phyloP scores from a whole-genome alignment of 345 rosid species.

The Kernera saxatilis region DNA sequence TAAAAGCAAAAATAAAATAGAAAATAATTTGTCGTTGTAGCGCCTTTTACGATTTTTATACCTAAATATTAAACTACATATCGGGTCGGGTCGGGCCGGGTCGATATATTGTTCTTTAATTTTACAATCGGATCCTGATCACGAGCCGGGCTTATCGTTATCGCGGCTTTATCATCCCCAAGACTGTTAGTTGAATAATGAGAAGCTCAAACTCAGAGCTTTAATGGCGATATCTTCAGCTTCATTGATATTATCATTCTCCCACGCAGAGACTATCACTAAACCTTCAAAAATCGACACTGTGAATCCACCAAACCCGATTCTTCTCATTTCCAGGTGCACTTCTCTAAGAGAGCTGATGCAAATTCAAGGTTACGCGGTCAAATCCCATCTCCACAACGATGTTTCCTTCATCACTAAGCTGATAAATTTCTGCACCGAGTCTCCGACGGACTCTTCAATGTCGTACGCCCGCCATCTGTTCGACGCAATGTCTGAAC shows the following conservation, averaged over 20 bases:
- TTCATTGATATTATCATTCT: conserved; percentile 7
- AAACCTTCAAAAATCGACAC: background rate
- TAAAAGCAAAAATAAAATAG: conserved; percentile 4
- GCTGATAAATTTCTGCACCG: conserved; percentile 58
- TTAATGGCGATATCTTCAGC: conserved; percentile 41
- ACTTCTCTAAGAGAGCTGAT: conserved; percentile 47
- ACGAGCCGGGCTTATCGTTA: background rate
- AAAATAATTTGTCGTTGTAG: conserved; percentile 30
- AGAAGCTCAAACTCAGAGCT: conserved; percentile 24
- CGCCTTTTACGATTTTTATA: conserved; percentile 26
- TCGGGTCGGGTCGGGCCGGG: background rate
- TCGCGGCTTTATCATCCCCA: background rate
- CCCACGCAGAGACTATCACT: conserved; percentile 9
- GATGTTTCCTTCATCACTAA: conserved; percentile 46
- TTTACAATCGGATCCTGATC: conserved; percentile 8
- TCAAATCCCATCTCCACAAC: conserved; percentile 55
- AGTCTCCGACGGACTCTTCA: conserved; percentile 34
- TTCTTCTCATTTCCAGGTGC: conserved; percentile 46
- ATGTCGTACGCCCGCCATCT: conserved; percentile 50
- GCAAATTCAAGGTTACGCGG: conserved; percentile 59
- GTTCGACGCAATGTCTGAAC: conserved; percentile 54
- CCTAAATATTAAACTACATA: conserved; percentile 4
- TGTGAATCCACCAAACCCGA: conserved; percentile 25
- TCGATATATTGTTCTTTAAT: background rate
- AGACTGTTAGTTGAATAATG: background rate